Evolutionary conservation across 169 alveolate species (phyloP), one percentile per base, ranked within the genome.

Genomic region (Eimeria brunetti): DNA sequence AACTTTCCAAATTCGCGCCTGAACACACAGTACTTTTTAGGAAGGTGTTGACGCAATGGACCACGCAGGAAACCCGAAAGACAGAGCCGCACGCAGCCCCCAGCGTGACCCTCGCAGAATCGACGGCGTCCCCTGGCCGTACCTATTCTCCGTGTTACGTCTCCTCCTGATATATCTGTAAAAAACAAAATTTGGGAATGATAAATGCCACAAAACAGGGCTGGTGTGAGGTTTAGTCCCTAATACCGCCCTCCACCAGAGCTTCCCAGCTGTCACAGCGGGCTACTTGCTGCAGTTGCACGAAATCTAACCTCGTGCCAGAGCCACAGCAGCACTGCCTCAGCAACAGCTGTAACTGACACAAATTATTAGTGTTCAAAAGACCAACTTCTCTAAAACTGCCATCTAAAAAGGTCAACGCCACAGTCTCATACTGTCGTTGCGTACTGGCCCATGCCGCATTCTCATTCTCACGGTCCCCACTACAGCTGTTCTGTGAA

Each of bases 41-140:
- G 1, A n/a, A 1, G 49, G 46, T 78, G 22, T 78, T 49, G 27
- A 24, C 41, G 4, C 46, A 27, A 78, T 44, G 27, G 6, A 11
- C 3, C n/a, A 41, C 1, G 33, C 14, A 3, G 11, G n/a, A 78
- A 51, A 2, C 24, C n/a, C 16, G 67, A 44, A 78, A 78, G 88
- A 78, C 88, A 78, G 49, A 67, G 12, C 88, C 46, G 30, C 49
- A 49, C 67, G 27, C 64, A 5, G n/a, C 30, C 83, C 56, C 53
- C 41, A n/a, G 88, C 12, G 41, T 6, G 62, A 44, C 86, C 86
- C 67, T 22, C 3, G 88, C 88, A 78, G 88, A 78, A 78, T 78
- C 88, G 88, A 78, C 88, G 88, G 88, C 64, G 33, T 76, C 46
- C 62, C 67, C 67, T 4, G 27, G 44, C 60, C n/a, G 67, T 30